Conservation (phyloP, 805 yeast genomes). For the Lipomyces yamanashiensis region DNA sequence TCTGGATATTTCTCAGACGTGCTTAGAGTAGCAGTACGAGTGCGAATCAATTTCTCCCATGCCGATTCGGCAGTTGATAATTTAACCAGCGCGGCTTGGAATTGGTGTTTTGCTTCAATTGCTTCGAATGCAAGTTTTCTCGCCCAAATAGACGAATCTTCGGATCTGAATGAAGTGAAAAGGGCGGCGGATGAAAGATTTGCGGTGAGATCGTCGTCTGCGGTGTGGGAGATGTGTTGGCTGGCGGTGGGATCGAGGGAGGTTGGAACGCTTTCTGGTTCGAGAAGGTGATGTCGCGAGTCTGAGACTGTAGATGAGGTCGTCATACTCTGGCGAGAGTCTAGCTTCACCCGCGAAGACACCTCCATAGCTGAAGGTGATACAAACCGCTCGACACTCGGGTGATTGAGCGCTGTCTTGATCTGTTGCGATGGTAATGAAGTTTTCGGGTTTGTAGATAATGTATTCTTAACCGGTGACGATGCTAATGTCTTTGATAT, state of each 20-base stretch:
- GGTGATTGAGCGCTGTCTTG: no score
- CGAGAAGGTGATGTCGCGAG: not conserved
- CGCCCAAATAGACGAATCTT: slow-evolving; percentile 18
- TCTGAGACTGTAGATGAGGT: not conserved
- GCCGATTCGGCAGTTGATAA: slow-evolving; percentile 10
- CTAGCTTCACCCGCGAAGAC: no score
- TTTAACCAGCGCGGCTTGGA: slow-evolving; percentile 6
- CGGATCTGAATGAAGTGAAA: not conserved
- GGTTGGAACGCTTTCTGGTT: slow-evolving; percentile 1
- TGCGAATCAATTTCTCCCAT: not conserved
- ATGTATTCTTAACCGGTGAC: no score
- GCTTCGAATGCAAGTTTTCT: slow-evolving; percentile 25
- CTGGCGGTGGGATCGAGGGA: not conserved
- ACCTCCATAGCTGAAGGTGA: no score
- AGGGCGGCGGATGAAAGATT: not conserved
- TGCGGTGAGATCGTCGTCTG: no score
- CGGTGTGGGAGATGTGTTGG: not conserved
- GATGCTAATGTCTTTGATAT: not conserved
- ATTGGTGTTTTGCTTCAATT: slow-evolving; percentile 7
- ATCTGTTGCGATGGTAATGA: no score
- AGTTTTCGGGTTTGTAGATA: no score
- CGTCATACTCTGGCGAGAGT: not conserved
- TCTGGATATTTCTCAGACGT: not conserved
- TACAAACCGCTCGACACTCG: no score
- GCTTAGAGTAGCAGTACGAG: not conserved